phyloP scores from a whole-genome alignment of 768 basidiomycete species.

The Leccinum obscurum region DNA sequence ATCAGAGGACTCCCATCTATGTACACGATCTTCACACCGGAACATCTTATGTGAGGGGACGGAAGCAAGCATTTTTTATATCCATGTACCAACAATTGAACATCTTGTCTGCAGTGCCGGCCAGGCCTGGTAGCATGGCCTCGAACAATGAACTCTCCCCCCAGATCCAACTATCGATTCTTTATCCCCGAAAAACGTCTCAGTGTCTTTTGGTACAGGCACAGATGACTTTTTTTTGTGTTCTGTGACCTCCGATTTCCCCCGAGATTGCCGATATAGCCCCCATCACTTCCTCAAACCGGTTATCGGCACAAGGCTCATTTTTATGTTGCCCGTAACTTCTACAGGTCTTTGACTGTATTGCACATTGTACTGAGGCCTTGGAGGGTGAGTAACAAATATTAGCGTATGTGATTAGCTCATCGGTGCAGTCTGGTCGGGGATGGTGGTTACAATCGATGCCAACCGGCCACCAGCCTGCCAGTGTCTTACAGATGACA shows the following conservation, averaged over 20 bases:
- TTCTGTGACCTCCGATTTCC: background rate
- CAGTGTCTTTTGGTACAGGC: background rate
- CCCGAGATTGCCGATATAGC: background rate
- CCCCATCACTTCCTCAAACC: background rate
- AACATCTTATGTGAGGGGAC: too few species aligned
- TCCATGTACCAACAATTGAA: background rate
- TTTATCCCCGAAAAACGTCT: background rate
- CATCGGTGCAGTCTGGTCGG: background rate
- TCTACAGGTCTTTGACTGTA: background rate
- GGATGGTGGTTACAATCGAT: background rate
- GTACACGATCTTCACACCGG: background rate
- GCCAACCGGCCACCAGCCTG: background rate
- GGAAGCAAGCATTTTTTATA: background rate
- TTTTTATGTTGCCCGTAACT: background rate
- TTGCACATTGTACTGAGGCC: background rate
- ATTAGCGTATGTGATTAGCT: background rate
- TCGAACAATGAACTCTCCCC: background rate
- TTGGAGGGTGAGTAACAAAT: background rate
- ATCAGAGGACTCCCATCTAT: background rate
- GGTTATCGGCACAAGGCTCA: background rate
- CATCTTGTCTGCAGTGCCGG: background rate
- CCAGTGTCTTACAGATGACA: background rate
- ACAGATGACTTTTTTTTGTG: background rate
- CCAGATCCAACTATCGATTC: background rate
- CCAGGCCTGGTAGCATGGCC: background rate